Evolutionary conservation across 495 filamentous ascomycete species (phyloP), one percentile per base, ranked within the genome.

Genomic region (Penicillium desertorum): DNA sequence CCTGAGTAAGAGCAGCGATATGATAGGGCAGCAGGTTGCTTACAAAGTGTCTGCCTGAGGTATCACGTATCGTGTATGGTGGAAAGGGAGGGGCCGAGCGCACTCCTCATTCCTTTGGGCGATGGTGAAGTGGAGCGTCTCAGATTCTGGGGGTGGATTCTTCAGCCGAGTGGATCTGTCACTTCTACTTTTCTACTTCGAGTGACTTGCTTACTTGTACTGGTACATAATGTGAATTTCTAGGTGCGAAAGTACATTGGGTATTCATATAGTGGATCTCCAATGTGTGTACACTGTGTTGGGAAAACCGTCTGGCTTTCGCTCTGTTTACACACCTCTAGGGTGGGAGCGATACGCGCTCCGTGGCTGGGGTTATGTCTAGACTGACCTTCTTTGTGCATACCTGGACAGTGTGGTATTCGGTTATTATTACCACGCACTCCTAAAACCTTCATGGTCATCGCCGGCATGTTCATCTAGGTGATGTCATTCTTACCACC

Each of bases 351-450:
- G 48, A 34, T 36, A 17, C 12, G 43, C 36, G 39, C 39, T 16
- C 12, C 10, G 16, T 53, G 43, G 17, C 12, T 43, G 27, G 10
- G 19, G 5, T 5, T 22, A 4, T 9, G 34, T 27, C 44, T 37
- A 47, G 7, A 7, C 6, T 55, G 20, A 1, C 52, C 37, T 23
- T 32, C 10, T 1, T 43, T 36, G 34, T 30, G 12, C 9, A 2
- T 36, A 10, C 11, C 17, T 17, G 1, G 9, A 0, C 29, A 43
- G 41, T n/a, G 2, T 81, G 65, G 11, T 76, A 64, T 55, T 79
- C 16, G 17, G 44, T 42, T 25, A 56, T 56, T n/a, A 49, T 56
- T 32, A 50, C 54, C 16, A 34, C 2, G 16, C 17, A 14, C 30
- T 16, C 10, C 11, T 23, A 0, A n/a, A 46, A 11, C 29, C 30